Conservation (phyloP, 2,329 filamentous ascomycete genomes). For the Alternaria postmessia region DNA sequence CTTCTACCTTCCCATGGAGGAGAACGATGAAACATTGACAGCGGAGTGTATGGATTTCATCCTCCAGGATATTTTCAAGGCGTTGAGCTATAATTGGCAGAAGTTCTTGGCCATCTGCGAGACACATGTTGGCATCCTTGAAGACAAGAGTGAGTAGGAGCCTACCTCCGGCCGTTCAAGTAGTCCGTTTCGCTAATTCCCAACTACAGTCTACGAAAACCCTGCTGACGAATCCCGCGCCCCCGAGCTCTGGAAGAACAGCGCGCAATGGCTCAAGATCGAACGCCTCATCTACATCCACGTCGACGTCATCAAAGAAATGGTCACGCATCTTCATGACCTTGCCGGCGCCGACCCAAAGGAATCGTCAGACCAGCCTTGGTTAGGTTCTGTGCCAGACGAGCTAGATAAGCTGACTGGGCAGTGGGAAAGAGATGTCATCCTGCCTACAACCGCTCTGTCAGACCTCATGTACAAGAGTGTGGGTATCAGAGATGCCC, state of each 20-base stretch:
- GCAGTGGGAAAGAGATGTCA: slow-evolving; percentile 59
- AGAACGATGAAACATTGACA: slow-evolving; percentile 54
- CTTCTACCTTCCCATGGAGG: slow-evolving; percentile 59
- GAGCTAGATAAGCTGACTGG: slow-evolving; percentile 58
- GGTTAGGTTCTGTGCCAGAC: slow-evolving; percentile 52
- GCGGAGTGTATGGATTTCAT: slow-evolving; percentile 61
- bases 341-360: slow-evolving; percentile 47
- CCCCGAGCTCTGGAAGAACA: slow-evolving; percentile 62
- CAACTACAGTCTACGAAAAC: slow-evolving; percentile 57
- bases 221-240: slow-evolving; percentile 62
- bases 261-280: slow-evolving; percentile 60
- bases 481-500: slow-evolving; percentile 61
- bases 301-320: slow-evolving; percentile 57
- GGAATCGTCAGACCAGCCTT: slow-evolving; percentile 42
- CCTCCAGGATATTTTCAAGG: slow-evolving; percentile 60
- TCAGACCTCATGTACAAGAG: slow-evolving; percentile 63
- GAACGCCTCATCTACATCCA: slow-evolving; percentile 62
- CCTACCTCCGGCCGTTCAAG: background rate
- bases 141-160: slow-evolving; percentile 36
- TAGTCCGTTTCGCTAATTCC: background rate
- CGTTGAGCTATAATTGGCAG: slow-evolving; percentile 56
- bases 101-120: slow-evolving; percentile 56
- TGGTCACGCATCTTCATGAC: slow-evolving; percentile 54
- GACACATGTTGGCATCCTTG: slow-evolving; percentile 59
- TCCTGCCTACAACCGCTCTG: slow-evolving; percentile 60